phyloP scores from a whole-genome alignment of 257 asterid genomes.

The Cruciata laevipes region DNA sequence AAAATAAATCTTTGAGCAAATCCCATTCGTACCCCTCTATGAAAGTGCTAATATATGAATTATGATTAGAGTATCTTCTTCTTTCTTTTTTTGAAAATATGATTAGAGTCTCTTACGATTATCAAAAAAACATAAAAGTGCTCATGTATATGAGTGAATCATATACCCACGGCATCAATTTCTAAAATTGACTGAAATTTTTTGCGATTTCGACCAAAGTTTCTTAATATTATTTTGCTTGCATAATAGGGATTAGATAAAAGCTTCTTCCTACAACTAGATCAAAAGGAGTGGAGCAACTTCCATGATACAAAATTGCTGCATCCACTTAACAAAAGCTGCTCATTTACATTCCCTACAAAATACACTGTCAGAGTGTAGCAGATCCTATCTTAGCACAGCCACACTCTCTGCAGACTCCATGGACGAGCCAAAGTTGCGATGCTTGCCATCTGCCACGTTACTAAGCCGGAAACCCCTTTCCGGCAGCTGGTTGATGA shows the following conservation, averaged over 20 bases:
- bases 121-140: too few species aligned
- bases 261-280: neutral
- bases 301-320: slow-evolving; percentile 6
- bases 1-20: too few species aligned
- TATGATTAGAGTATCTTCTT: too few species aligned
- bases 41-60: too few species aligned
- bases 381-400: slow-evolving; percentile 29
- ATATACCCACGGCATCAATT: too few species aligned
- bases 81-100: too few species aligned
- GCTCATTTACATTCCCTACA: slow-evolving; percentile 2
- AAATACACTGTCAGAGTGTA: neutral
- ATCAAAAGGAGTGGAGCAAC: neutral
- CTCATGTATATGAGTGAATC: too few species aligned
- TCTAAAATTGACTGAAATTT: too few species aligned
- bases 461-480: slow-evolving; percentile 64
- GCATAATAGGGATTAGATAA: neutral
- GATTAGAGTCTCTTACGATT: too few species aligned
- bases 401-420: slow-evolving; percentile 36
- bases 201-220: too few species aligned
- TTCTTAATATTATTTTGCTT: too few species aligned
- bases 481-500: slow-evolving; percentile 73
- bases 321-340: slow-evolving; percentile 5
- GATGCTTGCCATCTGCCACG: slow-evolving; percentile 79
- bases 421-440: slow-evolving; percentile 66
- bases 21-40: too few species aligned